phyloP scores from a whole-genome alignment of 2,329 filamentous ascomycete genomes.

The Claviceps cyperi region DNA sequence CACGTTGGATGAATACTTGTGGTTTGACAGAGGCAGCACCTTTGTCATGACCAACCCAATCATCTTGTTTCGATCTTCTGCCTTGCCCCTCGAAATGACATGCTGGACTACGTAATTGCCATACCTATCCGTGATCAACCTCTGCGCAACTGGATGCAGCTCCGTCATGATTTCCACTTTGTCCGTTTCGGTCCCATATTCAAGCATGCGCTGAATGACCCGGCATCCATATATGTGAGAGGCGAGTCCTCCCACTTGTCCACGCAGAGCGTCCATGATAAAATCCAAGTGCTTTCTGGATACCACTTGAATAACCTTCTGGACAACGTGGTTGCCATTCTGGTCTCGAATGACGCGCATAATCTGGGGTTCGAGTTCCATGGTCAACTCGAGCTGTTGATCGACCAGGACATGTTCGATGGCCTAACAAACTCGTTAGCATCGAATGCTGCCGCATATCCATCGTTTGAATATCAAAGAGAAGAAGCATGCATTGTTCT shows the following conservation, averaged over 20 bases:
- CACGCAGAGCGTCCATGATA: constrained; percentile 67
- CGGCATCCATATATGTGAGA: constrained; percentile 79
- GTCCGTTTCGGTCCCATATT: constrained; percentile 61
- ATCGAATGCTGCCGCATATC: too few species aligned
- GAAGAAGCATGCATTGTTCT: not conserved
- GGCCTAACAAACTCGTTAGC: constrained; percentile 37
- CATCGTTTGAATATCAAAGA: too few species aligned
- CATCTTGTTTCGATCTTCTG: constrained; percentile 57
- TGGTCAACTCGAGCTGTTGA: constrained; percentile 71
- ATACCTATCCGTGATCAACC: constrained; percentile 72
- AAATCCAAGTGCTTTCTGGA: constrained; percentile 69
- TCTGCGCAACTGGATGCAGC: constrained; percentile 55
- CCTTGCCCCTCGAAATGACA: constrained; percentile 64
- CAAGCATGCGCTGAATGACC: constrained; percentile 83
- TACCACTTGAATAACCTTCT: constrained; percentile 76
- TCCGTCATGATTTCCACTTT: constrained; percentile 62
- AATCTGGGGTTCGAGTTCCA: constrained; percentile 66
- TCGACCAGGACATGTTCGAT: constrained; percentile 84
- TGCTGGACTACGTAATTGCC: constrained; percentile 97
- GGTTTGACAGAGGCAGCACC: constrained; percentile 66
- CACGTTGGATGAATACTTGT: constrained; percentile 95
- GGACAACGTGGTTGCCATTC: constrained; percentile 93
- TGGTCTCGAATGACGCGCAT: constrained; percentile 68
- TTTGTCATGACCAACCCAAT: constrained; percentile 59
- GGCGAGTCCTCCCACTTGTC: constrained; percentile 59